Percentiles rank a stretch among this genome's conserved stretches.
These are phyloP conservation scores for Ogataea salicorniae DNA, from an alignment of 805 yeast species.

Conservation along the genomic window DNA sequence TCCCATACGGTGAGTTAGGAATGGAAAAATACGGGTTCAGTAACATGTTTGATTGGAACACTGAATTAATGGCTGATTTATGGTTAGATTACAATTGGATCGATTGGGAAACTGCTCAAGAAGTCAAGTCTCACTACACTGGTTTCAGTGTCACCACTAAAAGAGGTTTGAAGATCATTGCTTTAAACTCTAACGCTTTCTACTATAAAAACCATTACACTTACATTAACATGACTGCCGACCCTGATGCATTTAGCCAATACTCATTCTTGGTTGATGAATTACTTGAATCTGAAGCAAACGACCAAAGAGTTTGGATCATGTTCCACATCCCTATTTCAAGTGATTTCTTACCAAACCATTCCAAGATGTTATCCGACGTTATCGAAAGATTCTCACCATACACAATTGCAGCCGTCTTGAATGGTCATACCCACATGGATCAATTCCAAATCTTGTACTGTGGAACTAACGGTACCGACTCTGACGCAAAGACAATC, in stretches of 20 bases:
- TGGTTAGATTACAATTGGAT: constrained; percentile 47
- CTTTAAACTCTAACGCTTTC: constrained; percentile 65
- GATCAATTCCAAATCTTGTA: constrained; percentile 63
- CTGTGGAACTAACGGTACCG: constrained; percentile 35
- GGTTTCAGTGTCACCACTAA: constrained; percentile 55
- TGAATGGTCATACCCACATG: constrained; percentile 67
- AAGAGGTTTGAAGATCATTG: constrained; percentile 53
- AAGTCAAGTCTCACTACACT: constrained; percentile 47
- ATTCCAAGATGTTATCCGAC: constrained; percentile 48
- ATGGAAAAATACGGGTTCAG: constrained; percentile 42
- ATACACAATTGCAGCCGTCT: constrained; percentile 59
- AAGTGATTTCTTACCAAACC: constrained; percentile 59
- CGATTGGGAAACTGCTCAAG: constrained; percentile 27
- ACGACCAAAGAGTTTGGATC: constrained; percentile 64
- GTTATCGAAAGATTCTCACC: constrained; percentile 66
- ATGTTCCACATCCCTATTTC: constrained; percentile 62
- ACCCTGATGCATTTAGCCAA: constrained; percentile 60
- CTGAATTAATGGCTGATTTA: constrained; percentile 43
- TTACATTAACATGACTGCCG: constrained; percentile 40
- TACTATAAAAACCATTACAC: constrained; percentile 58
- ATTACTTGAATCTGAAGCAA: constrained; percentile 50
- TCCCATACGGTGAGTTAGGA: constrained; percentile 67
- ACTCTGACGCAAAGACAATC: constrained; percentile 29
- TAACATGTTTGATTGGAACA: constrained; percentile 39
- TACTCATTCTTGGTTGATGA: constrained; percentile 58